phyloP scores from a whole-genome alignment of 164 flowering plant species.

The Warburgia ugandensis region DNA sequence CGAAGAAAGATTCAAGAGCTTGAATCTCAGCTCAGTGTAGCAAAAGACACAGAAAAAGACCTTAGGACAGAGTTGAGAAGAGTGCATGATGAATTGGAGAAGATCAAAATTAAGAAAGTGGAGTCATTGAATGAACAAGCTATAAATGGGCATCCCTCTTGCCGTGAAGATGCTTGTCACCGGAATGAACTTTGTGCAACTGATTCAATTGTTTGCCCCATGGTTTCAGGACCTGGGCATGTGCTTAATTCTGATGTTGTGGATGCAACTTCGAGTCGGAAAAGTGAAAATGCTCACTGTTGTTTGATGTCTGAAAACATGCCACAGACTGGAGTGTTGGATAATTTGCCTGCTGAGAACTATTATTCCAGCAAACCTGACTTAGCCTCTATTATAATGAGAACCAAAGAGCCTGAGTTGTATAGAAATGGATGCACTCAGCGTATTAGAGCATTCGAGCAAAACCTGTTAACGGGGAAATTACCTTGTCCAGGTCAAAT shows the following conservation, averaged over 20 bases:
- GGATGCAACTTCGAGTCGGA: constrained; percentile 16
- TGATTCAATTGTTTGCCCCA: constrained; percentile 12
- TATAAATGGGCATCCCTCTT: constrained; percentile 7
- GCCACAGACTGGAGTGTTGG: constrained; percentile 6
- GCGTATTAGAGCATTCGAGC: constrained; percentile 62
- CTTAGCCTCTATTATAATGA: constrained; percentile 49
- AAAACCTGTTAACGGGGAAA: constrained; percentile 30
- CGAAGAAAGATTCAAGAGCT: constrained; percentile 67
- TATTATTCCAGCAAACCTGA: constrained; percentile 30
- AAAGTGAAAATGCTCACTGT: constrained; percentile 13
- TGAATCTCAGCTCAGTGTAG: constrained; percentile 82
- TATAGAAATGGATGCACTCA: constrained; percentile 73
- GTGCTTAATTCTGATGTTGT: constrained; percentile 16
- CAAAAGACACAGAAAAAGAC: constrained; percentile 64
- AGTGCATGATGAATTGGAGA: constrained; percentile 48
- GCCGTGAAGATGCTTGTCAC: constrained; percentile 11
- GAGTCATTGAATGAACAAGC: constrained; percentile 16
- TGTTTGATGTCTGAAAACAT: constrained; percentile 5
- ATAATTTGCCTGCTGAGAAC: constrained; percentile 16
- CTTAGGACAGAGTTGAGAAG: constrained; percentile 58
- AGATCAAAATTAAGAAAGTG: constrained; percentile 17
- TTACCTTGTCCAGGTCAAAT: constrained; percentile 27
- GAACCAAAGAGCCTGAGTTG: constrained; percentile 56
- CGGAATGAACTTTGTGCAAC: constrained; percentile 17
- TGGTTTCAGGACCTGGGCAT: constrained; percentile 13